Conservation (phyloP, 345 rosid genomes). For the Cardamine resedifolia region DNA sequence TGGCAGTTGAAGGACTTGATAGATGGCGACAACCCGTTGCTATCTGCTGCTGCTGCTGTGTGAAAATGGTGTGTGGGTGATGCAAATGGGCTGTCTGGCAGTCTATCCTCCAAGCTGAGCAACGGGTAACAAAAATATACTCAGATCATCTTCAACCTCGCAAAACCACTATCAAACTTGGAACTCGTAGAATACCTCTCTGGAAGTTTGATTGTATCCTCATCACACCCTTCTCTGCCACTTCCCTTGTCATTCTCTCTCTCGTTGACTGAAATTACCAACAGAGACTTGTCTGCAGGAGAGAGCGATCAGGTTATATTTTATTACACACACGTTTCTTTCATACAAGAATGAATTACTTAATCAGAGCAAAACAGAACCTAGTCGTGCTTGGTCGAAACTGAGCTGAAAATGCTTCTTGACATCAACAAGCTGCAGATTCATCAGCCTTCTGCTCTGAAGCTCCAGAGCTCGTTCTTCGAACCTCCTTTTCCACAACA, state of each 20-base stretch:
- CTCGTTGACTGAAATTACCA: neutral
- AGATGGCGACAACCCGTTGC: constrained; percentile 11
- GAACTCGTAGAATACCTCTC: constrained; percentile 1
- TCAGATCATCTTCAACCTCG: neutral
- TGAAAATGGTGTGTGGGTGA: constrained; percentile 15
- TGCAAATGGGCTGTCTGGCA: constrained; percentile 31
- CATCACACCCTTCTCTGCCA: neutral
- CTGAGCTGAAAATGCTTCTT: constrained; percentile 61
- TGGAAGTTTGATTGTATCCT: constrained; percentile 12
- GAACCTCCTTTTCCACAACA: constrained; percentile 65
- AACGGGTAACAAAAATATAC: neutral
- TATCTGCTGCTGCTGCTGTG: neutral
- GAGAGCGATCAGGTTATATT: neutral
- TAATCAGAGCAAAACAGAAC: neutral
- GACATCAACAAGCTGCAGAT: constrained; percentile 65
- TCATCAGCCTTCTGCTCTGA: constrained; percentile 64
- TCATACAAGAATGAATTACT: neutral
- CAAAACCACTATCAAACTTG: neutral
- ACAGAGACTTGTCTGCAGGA: constrained; percentile 44
- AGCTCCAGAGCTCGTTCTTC: constrained; percentile 68
- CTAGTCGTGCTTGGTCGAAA: constrained; percentile 46
- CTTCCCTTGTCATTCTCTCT: neutral
- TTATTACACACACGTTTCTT: constrained; percentile 2
- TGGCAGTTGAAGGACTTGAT: constrained; percentile 55
- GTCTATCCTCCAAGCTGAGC: constrained; percentile 28